A percentile compares a stretch with the other conserved stretches of the same genome.
phyloP scores from a whole-genome alignment of 202 grass and related monocot genomes.

The Elaeis oleifera region DNA sequence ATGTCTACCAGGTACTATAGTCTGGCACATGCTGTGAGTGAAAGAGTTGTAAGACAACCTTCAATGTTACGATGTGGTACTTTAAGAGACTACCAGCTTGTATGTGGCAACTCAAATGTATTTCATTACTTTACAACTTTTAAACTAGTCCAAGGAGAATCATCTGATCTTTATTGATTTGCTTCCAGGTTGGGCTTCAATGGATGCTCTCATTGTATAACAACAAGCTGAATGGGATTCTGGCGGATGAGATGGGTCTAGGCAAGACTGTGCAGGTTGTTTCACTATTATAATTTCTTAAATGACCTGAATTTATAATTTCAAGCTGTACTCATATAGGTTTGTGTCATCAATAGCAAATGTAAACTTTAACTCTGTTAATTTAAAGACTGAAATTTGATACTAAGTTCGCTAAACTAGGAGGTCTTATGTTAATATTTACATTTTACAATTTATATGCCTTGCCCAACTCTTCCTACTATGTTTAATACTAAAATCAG shows the following conservation, averaged over 20 bases:
- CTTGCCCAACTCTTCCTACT: no score
- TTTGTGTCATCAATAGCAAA: no score
- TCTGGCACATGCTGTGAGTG: slow-evolving; percentile 90
- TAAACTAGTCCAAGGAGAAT: background rate
- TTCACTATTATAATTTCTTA: no score
- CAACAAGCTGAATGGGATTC: slow-evolving; percentile 98
- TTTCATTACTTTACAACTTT: background rate
- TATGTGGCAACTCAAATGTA: slow-evolving; percentile 21
- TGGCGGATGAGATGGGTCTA: slow-evolving; percentile 99
- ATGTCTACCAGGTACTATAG: slow-evolving; percentile 73
- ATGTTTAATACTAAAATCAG: no score
- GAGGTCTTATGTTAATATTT: no score
- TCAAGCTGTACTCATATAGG: no score
- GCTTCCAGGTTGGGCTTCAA: slow-evolving; percentile 83
- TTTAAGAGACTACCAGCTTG: slow-evolving; percentile 97
- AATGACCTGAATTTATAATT: no score
- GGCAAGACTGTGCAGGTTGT: slow-evolving; percentile 97
- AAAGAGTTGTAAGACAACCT: slow-evolving; percentile 79
- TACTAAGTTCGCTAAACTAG: no score
- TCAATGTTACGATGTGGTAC: slow-evolving; percentile 83
- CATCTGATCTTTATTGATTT: slow-evolving; percentile 22
- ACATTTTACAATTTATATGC: no score
- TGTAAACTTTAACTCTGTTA: no score
- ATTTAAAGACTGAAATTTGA: no score
- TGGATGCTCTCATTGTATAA: slow-evolving; percentile 99